Base-by-base conservation (phyloP, 2,329 filamentous ascomycete species). In the Monascus ruber region DNA sequence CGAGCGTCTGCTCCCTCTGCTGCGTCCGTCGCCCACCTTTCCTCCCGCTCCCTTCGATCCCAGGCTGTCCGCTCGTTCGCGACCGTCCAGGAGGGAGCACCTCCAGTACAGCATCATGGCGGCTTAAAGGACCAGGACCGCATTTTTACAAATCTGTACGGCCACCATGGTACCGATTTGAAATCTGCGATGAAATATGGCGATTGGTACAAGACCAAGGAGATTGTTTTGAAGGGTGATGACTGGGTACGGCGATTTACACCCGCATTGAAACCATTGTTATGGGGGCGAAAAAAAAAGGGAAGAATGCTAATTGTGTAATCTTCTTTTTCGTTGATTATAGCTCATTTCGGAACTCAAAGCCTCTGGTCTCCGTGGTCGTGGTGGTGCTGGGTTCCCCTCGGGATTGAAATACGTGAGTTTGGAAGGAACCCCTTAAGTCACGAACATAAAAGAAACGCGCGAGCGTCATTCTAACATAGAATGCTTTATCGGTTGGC, bases 171-270 rank as follows among this genome's bases (percentile, higher is more conserved):
- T 38, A 76, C 87, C 47, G 88, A 95, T 64, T 70, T 98, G 53
- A 89, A 91, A 73, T 86, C 80, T 60, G 88, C 91, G 39, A 88
- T 86, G 81, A 94, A 94, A 71, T 94, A 94, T 75, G 91, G 91
- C 54, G 91, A 96, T 66, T 98, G 91, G 91, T 79, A 98, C 73
- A 94, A 93, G 76, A 98, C 91, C 40, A 98, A 98, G 76, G 91
- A 98, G 65, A 98, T 98, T 42, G 67, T 98, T 43, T 70, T 86
- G 53, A 98, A 98, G 75, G 91, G 91, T 41, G 85, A 98, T 68
- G 89, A 98, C 57, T 98, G 91, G 81, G 77, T 80, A 64, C 43
- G 57, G 17, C 17, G 17, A 17, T 17, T 17, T 17, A 17, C 17
- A 17, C 2, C 17, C 17, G 17, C 17, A 17, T 17, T 17, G 17